Conservation (phyloP, 2,329 filamentous ascomycete species). For the Thielaviopsis punctulata region DNA sequence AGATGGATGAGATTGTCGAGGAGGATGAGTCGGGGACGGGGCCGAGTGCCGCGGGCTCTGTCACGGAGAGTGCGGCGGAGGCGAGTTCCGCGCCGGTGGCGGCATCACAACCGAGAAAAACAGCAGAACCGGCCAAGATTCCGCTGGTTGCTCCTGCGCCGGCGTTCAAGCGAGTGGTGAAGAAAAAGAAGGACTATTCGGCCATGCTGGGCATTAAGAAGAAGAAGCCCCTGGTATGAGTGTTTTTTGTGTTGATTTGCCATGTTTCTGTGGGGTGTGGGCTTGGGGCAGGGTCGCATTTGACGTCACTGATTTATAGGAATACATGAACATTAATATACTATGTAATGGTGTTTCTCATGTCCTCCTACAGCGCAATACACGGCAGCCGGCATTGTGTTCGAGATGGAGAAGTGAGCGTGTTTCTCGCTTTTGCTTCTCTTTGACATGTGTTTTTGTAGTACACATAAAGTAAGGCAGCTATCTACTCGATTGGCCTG, state of each 20-base stretch:
- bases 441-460: too few relatives aligned
- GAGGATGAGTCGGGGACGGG: slow-evolving; percentile 4
- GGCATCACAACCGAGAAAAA: not conserved
- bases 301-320: too few relatives aligned
- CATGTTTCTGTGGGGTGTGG: not conserved
- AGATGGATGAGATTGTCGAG: slow-evolving; percentile 14
- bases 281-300: too few relatives aligned
- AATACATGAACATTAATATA: too few relatives aligned
- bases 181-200: slow-evolving; percentile 72
- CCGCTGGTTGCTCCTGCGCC: slow-evolving; percentile 11
- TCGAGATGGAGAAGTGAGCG: too few relatives aligned
- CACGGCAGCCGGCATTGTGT: too few relatives aligned
- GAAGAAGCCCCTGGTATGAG: slow-evolving; percentile 44
- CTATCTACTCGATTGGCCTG: too few relatives aligned
- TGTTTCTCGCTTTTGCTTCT: too few relatives aligned
- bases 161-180: slow-evolving; percentile 55
- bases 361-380: too few relatives aligned
- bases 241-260: not conserved
- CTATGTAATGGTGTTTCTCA: too few relatives aligned
- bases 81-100: not conserved
- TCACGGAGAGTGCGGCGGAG: not conserved
- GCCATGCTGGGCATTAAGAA: slow-evolving; percentile 75
- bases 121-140: slow-evolving; percentile 7
- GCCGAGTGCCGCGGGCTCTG: slow-evolving; percentile 7
- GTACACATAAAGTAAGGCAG: too few relatives aligned